phyloP scores from a whole-genome alignment of 2,329 filamentous ascomycete species.

The Colletotrichum truncatum region DNA sequence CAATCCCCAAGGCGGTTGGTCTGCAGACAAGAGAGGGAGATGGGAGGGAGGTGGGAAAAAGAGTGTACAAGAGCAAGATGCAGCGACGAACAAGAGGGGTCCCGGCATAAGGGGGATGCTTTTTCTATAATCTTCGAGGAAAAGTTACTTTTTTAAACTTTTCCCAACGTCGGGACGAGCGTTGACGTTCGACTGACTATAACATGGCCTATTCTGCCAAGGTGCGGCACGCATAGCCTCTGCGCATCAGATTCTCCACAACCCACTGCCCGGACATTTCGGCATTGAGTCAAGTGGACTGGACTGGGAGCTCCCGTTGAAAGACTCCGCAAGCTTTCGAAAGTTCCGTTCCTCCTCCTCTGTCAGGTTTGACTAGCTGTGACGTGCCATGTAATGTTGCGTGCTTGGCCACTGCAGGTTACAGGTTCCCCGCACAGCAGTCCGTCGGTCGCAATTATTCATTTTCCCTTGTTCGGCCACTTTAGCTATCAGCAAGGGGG shows the following conservation, averaged over 20 bases:
- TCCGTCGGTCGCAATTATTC: slow-evolving; percentile 4
- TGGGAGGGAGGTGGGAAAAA: background rate
- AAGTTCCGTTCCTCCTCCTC: background rate
- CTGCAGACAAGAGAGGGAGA: background rate
- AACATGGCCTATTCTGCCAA: background rate
- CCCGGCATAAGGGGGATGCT: slow-evolving; percentile 6
- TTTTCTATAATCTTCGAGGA: slow-evolving; percentile 16
- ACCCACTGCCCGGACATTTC: slow-evolving; percentile 11
- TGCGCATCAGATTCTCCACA: slow-evolving; percentile 17
- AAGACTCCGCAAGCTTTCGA: slow-evolving; percentile 13
- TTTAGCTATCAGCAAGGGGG: background rate
- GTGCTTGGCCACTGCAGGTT: background rate
- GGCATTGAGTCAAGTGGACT: slow-evolving; percentile 22
- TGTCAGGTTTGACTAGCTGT: background rate
- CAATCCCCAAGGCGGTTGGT: background rate
- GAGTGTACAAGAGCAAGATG: background rate
- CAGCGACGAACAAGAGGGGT: slow-evolving; percentile 25
- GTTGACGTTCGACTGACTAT: slow-evolving; percentile 19
- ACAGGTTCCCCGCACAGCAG: slow-evolving; percentile 8
- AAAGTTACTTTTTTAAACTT: slow-evolving; percentile 9
- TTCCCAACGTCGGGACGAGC: slow-evolving; percentile 17
- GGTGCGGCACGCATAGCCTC: slow-evolving; percentile 8
- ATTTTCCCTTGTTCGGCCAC: slow-evolving; percentile 23
- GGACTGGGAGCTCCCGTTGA: background rate
- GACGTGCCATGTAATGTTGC: slow-evolving; percentile 26